Evolutionary conservation across 169 alveolate species (phyloP).

Genomic region (Cardiosporidium cionae): DNA sequence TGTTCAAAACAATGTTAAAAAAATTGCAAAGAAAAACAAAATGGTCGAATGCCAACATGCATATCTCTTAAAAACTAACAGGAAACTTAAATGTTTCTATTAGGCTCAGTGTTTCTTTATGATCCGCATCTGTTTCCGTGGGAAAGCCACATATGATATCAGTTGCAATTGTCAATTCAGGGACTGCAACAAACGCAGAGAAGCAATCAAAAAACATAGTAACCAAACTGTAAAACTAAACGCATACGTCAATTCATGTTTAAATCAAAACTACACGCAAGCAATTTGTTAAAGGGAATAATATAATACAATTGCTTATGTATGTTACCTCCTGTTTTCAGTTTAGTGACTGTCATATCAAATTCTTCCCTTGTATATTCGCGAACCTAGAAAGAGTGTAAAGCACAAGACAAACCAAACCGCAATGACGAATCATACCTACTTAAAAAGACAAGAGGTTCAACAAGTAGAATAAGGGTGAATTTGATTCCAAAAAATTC

Average conservation of each 20-base stretch:
- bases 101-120: constrained; percentile 72
- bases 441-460: too few species aligned
- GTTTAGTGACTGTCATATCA: constrained; percentile 72
- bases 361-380: constrained; percentile 93
- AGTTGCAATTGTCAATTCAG: constrained; percentile 87
- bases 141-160: constrained; percentile 99
- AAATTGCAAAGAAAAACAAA: background rate
- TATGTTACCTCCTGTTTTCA: constrained; percentile 47
- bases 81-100: constrained; percentile 84
- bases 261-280: background rate
- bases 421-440: too few species aligned
- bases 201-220: too few species aligned
- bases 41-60: background rate
- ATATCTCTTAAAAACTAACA: constrained; percentile 31
- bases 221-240: background rate
- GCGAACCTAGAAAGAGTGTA: constrained; percentile 54
- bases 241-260: background rate
- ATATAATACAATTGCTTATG: too few species aligned
- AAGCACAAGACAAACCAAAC: too few species aligned
- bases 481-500: too few species aligned
- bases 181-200: too few species aligned
- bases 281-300: background rate
- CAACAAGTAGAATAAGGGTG: too few species aligned
- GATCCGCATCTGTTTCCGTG: constrained; percentile 87
- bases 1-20: background rate